Evolutionary conservation across 768 basidiomycete genomes (phyloP).

Genomic region (Royoungia palumana): DNA sequence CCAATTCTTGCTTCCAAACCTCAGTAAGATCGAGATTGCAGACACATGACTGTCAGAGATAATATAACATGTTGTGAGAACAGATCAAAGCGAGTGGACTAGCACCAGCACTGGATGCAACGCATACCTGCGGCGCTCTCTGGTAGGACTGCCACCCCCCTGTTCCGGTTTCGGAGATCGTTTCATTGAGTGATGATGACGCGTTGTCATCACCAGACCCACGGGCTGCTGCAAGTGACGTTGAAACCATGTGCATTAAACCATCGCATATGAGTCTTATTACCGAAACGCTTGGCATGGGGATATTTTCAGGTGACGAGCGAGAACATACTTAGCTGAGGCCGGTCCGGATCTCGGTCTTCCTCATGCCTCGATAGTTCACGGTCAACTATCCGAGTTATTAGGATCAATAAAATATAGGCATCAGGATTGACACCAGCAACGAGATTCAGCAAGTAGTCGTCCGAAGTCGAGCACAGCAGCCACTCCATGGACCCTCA

Average conservation of each 20-base stretch:
- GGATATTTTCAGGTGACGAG: slow-evolving; percentile 84
- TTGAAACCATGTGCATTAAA: not conserved
- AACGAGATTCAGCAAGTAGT: slow-evolving; percentile 41
- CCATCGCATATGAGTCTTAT: slow-evolving; percentile 16
- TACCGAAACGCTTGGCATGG: slow-evolving; percentile 57
- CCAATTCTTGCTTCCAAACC: slow-evolving; percentile 80
- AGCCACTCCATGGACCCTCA: slow-evolving; percentile 71
- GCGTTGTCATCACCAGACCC: slow-evolving; percentile 15
- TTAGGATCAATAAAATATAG: not conserved
- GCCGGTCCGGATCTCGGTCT: slow-evolving; percentile 62
- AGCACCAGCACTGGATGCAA: slow-evolving; percentile 42
- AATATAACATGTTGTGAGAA: slow-evolving; percentile 4
- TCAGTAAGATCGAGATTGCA: slow-evolving; percentile 72
- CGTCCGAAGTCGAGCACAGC: slow-evolving; percentile 74
- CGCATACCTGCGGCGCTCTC: slow-evolving; percentile 66
- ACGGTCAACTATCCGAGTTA: too few relatives aligned
- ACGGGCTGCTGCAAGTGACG: slow-evolving; percentile 2
- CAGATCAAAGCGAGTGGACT: not conserved
- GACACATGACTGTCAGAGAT: slow-evolving; percentile 53
- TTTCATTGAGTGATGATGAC: slow-evolving; percentile 34
- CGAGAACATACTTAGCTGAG: slow-evolving; percentile 86
- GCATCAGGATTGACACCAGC: slow-evolving; percentile 9
- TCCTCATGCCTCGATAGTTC: slow-evolving; percentile 29
- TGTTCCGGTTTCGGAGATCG: slow-evolving; percentile 62
- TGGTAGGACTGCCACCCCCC: slow-evolving; percentile 47